phyloP scores from a whole-genome alignment of 2,329 filamentous ascomycete species.

The Colletotrichum melonis region DNA sequence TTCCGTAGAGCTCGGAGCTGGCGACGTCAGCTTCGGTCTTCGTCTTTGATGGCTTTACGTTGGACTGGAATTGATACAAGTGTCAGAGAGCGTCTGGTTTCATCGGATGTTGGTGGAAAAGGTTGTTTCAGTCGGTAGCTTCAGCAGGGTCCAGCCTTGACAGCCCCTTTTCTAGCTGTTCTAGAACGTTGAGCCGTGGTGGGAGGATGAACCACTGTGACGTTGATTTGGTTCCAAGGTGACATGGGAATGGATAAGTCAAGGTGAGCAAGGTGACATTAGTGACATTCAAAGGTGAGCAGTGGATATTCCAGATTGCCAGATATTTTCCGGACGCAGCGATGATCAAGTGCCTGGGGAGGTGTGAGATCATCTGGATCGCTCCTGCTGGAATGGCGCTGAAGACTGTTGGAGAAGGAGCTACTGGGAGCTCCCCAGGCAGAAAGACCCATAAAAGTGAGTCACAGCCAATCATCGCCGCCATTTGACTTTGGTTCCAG shows the following conservation, averaged over 20 bases:
- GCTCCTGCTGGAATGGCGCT: background rate
- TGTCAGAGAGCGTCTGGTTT: conserved; percentile 20
- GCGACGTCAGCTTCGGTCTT: background rate
- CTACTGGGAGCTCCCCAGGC: conserved; percentile 19
- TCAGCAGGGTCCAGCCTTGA: background rate
- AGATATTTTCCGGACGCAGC: background rate
- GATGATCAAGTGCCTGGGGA: background rate
- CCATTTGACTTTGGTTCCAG: background rate
- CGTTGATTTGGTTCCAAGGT: background rate
- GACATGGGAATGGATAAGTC: background rate
- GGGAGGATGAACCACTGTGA: background rate
- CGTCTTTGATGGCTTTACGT: background rate
- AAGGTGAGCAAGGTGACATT: background rate
- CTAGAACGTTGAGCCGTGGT: background rate
- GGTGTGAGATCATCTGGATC: conserved; percentile 15
- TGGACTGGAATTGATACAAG: background rate
- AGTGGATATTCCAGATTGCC: background rate
- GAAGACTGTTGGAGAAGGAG: conserved; percentile 16
- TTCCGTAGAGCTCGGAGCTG: background rate
- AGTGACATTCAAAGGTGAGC: background rate
- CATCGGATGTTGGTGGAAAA: conserved; percentile 17
- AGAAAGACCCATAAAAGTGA: background rate
- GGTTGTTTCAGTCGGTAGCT: conserved; percentile 12
- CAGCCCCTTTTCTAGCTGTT: background rate
- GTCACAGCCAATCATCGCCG: background rate